Conservation (phyloP, 495 filamentous ascomycete genomes). For the Hyaloscypha hepaticicola region DNA sequence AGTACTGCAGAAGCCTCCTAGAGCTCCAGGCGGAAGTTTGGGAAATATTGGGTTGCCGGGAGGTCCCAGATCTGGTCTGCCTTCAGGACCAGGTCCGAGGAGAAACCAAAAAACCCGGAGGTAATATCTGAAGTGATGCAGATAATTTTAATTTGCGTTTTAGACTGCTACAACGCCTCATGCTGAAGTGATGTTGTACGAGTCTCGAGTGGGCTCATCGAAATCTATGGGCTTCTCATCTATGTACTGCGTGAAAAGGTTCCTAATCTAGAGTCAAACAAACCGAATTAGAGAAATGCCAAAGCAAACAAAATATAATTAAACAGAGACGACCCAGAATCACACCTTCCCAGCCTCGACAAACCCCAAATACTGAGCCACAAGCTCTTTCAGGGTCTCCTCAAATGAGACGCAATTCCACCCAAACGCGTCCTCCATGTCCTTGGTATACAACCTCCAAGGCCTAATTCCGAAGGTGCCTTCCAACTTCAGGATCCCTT, state of each 20-base stretch:
- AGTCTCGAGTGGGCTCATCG: too few species aligned
- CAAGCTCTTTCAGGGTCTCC: slow-evolving; percentile 40
- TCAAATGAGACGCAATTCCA: slow-evolving; percentile 43
- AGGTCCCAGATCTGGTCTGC: not conserved
- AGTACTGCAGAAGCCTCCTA: not conserved
- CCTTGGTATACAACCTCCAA: slow-evolving; percentile 42
- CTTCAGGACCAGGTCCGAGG: not conserved
- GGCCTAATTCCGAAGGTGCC: slow-evolving; percentile 38
- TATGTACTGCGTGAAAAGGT: too few species aligned
- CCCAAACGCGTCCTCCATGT: slow-evolving; percentile 46
- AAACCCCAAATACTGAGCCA: slow-evolving; percentile 34
- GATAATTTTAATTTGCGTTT: not conserved
- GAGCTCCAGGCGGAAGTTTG: not conserved
- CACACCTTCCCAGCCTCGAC: slow-evolving; percentile 19
- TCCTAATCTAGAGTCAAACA: too few species aligned
- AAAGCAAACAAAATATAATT: not conserved
- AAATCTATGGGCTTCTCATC: too few species aligned
- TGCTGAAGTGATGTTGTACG: too few species aligned
- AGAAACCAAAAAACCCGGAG: not conserved
- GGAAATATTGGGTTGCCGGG: slow-evolving; percentile 1
- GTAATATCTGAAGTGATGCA: not conserved
- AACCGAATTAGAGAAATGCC: not conserved
- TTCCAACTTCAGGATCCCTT: slow-evolving; percentile 37
- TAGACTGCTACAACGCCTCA: not conserved
- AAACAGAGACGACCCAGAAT: slow-evolving; percentile 1